Conservation (phyloP, 176 grass and related monocot species). For the Carex myosuroides region DNA sequence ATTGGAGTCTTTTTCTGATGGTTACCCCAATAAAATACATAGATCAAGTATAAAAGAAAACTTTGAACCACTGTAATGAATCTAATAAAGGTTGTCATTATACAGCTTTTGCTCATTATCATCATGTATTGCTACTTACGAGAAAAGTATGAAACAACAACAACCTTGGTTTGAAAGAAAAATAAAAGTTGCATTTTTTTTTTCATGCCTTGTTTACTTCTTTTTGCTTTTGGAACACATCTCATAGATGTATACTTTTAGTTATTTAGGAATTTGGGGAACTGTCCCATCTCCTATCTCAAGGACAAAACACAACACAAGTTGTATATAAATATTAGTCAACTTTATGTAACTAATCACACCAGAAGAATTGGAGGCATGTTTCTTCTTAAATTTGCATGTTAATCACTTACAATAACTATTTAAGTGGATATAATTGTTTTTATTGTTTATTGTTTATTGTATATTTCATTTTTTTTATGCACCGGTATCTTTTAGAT, state of each 20-base stretch:
- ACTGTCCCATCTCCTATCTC: no score
- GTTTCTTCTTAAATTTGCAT: no score
- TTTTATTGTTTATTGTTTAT: no score
- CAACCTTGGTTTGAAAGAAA: not conserved
- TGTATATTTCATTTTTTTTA: no score
- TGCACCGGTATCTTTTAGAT: no score
- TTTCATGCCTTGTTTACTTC: not conserved
- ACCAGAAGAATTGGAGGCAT: no score
- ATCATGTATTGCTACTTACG: not conserved
- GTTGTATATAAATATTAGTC: not conserved
- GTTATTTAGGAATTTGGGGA: not conserved
- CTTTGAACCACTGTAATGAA: not conserved
- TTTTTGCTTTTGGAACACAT: constrained; percentile 1
- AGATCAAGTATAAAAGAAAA: not conserved
- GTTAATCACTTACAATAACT: no score
- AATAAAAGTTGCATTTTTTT: not conserved
- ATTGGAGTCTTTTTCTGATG: not conserved
- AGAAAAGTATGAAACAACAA: not conserved
- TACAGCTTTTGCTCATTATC: not conserved
- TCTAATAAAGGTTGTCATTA: not conserved
- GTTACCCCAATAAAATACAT: not conserved
- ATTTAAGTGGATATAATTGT: no score
- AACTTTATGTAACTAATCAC: not conserved
- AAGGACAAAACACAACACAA: no score
- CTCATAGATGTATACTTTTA: not conserved